phyloP scores from a whole-genome alignment of 176 grass and related monocot species.

The Metroxylon sagu region DNA sequence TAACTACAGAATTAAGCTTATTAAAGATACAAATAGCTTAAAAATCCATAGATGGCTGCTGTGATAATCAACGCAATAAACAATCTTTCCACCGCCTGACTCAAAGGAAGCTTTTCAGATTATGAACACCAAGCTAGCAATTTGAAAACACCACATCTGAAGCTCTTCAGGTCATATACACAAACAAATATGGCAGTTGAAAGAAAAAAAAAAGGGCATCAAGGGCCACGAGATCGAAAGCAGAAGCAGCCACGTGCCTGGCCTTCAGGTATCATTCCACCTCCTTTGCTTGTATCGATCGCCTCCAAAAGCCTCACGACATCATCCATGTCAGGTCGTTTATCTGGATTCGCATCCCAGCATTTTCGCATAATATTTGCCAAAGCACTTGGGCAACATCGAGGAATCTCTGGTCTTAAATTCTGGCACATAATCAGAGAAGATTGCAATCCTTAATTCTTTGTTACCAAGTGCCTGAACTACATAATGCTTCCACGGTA shows the following conservation, averaged over 20 bases:
- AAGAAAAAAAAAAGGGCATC: no score
- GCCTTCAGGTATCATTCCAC: conserved; percentile 41
- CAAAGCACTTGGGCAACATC: conserved; percentile 51
- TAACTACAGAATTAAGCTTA: background rate
- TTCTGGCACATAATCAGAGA: conserved; percentile 20
- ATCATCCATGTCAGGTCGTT: conserved; percentile 67
- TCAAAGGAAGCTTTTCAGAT: no score
- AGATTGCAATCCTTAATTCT: background rate
- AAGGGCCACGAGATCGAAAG: conserved; percentile 28
- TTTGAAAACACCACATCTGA: no score
- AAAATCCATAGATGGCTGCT: no score
- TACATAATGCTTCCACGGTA: no score
- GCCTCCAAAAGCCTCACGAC: conserved; percentile 71
- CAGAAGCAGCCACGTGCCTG: conserved; percentile 35
- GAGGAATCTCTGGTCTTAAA: conserved; percentile 69
- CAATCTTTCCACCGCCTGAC: no score
- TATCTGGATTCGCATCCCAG: conserved; percentile 67
- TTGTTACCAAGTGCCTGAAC: no score
- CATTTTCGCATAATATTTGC: conserved; percentile 63
- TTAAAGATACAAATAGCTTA: no score
- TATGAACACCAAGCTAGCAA: no score
- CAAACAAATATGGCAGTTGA: no score
- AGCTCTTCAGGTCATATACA: no score
- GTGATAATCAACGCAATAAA: no score
- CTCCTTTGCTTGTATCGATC: conserved; percentile 38